phyloP scores from a whole-genome alignment of 805 yeast species.

The Sungouiozyma intestinalis region DNA sequence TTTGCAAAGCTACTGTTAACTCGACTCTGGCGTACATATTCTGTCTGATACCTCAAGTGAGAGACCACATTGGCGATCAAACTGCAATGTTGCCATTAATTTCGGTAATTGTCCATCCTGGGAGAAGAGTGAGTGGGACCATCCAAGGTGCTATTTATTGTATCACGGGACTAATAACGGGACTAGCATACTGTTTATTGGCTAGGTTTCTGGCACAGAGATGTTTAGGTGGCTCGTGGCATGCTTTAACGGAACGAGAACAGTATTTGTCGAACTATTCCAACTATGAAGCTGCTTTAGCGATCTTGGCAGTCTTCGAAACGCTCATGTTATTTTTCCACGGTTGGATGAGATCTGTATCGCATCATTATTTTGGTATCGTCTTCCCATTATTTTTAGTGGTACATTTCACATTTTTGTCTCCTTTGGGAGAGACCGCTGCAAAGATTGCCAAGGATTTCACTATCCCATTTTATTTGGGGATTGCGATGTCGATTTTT shows the following conservation, averaged over 20 bases:
- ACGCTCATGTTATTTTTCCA: constrained; percentile 37
- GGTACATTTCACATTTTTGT: constrained; percentile 39
- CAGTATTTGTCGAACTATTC: constrained; percentile 24
- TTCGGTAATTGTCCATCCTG: constrained; percentile 41
- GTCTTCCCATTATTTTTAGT: constrained; percentile 40
- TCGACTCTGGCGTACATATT: constrained; percentile 35
- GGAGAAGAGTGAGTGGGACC: constrained; percentile 39
- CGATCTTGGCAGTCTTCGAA: constrained; percentile 36
- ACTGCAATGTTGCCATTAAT: constrained; percentile 37
- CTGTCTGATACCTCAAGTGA: constrained; percentile 31
- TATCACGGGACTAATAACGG: constrained; percentile 33
- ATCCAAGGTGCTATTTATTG: constrained; percentile 35
- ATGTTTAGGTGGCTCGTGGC: constrained; percentile 27
- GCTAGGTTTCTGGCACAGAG: constrained; percentile 34
- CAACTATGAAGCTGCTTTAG: constrained; percentile 33
- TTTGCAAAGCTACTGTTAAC: constrained; percentile 31
- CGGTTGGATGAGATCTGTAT: constrained; percentile 40
- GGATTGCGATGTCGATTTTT: constrained; percentile 35
- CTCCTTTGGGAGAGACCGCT: constrained; percentile 25
- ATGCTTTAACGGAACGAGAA: constrained; percentile 21
- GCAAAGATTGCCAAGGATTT: constrained; percentile 29
- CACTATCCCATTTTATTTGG: constrained; percentile 36
- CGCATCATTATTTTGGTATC: constrained; percentile 37
- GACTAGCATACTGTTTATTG: constrained; percentile 33
- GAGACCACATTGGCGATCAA: constrained; percentile 30